Evolutionary conservation across 805 yeast genomes (phyloP), one percentile per base, ranked within the genome.

Genomic region (Priceomyces haplophilus): DNA sequence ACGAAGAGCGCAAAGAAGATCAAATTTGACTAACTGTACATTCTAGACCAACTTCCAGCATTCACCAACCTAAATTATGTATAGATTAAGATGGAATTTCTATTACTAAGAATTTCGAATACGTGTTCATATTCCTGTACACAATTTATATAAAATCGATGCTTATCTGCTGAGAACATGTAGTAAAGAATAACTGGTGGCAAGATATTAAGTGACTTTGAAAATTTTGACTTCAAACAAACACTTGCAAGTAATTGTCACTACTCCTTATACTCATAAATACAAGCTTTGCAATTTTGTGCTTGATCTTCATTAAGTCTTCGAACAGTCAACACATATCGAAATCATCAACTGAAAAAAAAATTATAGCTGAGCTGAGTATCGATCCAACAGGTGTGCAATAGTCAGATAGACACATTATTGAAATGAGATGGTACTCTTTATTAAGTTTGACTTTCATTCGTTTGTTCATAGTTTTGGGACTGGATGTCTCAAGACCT

Each of bases 1-100:
- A 71, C 80, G 49, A 82, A 83, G 62, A 80, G 82, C 58, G 90
- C 90, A 45, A 93, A 88, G 69, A 93, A 93, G 76, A 88, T 91
- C 56, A 88, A 88, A 54, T 91, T 93, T 51, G 82, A 78, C 51
- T 76, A 62, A 49, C 24, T 7, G 24, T 16, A 3, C 10, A 15
- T 15, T 21, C 10, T 18, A 16, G 15, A 19, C 16, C 12, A 16
- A 19, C 34, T 19, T 29, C 24, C 8, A 21, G 6, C 6, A 21
- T 21, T 21, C 8, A 21, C 24, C 24, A 21, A 7, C 6, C 24
- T 17, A 16, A 32, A 13, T 32, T 32, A 32, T 32, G 13, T 33
- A 37, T 41, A 41, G 44, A 41, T 30, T 33, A 20, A 29, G 16
- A 42, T 25, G 37, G 45, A 42, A 42, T 29, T 37, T 42, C 24